Evolutionary conservation across 768 basidiomycete genomes (phyloP), one percentile per base, ranked within the genome.

Genomic region (Calocybe indica): DNA sequence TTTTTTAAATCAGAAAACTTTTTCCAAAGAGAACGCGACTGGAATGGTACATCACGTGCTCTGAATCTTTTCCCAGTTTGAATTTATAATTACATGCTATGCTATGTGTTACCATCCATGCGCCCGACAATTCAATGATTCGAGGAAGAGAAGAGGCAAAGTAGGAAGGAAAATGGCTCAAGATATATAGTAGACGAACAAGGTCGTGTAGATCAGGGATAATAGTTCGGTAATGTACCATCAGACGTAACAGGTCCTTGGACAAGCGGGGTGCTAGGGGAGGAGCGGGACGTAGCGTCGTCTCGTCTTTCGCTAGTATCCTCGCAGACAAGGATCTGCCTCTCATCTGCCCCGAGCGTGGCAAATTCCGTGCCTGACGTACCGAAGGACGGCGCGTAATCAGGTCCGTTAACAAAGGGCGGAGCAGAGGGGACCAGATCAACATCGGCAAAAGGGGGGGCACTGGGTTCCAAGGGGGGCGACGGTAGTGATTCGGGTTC

Each of bases 371-470:
- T 13, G 22, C 47, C 46, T 13, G 64, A 62, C 28, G 61, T 62
- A 51, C 53, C 58, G 37, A 61, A 52, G 8, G 45, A 43, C 1
- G 43, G 35, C 36, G 53, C 54, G 13, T 14, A 30, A 13, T 47
- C 37, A n/a, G 41, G 47, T 15, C 53, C 52, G 33, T 63, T 65
- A 37, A 57, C 45, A 40, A 69, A 45, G 12, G 67, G 67, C 48
- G 76, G 76, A 2, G 78, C 78, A 45, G 79, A 80, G n/a, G 80
- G 74, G 13, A 68, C 55, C 30, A 72, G 51, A 32, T 48, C 47
- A 48, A 55, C 53, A 36, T 47, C 52, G 38, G 61, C 56, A 10
- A 65, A 47, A 10, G 64, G 59, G 34, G 70, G 66, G 15, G 66
- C 63, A 45, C 66, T 66, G 28, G 70, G 59, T 49, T 73, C 76